Conservation (phyloP, 352 stramenopile species). For the Pilasporangium apinafurcum region DNA sequence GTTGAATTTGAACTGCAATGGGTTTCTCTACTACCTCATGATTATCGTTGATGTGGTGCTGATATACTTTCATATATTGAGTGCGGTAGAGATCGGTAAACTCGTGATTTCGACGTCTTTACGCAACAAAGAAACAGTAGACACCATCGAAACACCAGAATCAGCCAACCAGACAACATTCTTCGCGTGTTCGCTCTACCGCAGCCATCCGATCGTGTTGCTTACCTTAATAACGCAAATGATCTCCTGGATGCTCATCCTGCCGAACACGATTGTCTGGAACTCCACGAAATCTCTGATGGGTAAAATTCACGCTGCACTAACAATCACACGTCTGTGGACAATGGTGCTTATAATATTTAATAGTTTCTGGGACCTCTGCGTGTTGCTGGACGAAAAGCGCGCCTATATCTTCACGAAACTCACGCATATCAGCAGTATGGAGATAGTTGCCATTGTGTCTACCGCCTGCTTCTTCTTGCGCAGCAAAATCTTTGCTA, state of each 20-base stretch:
- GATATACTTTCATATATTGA: conserved; percentile 22
- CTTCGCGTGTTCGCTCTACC: conserved; percentile 29
- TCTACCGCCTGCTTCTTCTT: no score
- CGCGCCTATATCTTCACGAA: conserved; percentile 23
- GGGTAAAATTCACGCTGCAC: conserved; percentile 24
- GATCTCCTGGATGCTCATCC: conserved; percentile 47
- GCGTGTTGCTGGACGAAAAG: conserved; percentile 23
- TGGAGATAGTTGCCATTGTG: conserved; percentile 21
- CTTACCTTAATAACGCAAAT: conserved; percentile 18
- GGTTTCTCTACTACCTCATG: conserved; percentile 5
- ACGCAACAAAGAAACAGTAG: conserved; percentile 8
- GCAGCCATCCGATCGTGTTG: conserved; percentile 21
- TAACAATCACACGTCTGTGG: conserved; percentile 30
- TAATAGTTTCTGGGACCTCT: conserved; percentile 17
- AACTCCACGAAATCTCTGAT: conserved; percentile 18
- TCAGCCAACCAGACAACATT: conserved; percentile 11
- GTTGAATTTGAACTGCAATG: conserved; percentile 1
- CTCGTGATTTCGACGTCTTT: conserved; percentile 16
- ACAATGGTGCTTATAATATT: conserved; percentile 23
- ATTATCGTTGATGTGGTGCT: conserved; percentile 17
- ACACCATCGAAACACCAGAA: background rate
- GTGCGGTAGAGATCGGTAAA: conserved; percentile 13
- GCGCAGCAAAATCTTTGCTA: conserved; percentile 11
- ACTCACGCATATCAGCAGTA: conserved; percentile 25
- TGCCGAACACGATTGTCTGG: conserved; percentile 41